These are phyloP conservation scores for Eleusine indica DNA, from an alignment of 176 grass and related monocot species.

Conservation along the genomic window DNA sequence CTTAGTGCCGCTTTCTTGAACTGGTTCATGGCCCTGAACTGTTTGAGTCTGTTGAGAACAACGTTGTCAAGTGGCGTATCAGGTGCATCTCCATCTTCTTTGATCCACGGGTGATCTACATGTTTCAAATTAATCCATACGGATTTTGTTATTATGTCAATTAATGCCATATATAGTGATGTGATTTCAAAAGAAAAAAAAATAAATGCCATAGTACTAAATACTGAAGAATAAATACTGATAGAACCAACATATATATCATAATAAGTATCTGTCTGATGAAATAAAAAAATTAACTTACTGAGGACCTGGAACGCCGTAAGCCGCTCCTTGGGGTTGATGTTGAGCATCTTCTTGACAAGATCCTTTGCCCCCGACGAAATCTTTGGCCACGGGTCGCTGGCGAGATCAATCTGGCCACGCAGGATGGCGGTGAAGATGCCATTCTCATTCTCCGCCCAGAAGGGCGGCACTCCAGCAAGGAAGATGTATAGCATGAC, in stretches of 20 bases:
- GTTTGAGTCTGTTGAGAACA: conserved; percentile 65
- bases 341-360: conserved; percentile 56
- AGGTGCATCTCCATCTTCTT: conserved; percentile 72
- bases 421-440: conserved; percentile 61
- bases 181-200: too few species aligned
- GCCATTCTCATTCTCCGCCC: conserved; percentile 64
- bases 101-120: conserved; percentile 79
- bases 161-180: neutral
- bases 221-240: too few species aligned
- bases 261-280: too few species aligned
- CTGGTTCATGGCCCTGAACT: conserved; percentile 72
- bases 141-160: neutral
- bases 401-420: conserved; percentile 47
- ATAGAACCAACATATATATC: too few species aligned
- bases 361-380: conserved; percentile 54
- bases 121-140: conserved; percentile 10
- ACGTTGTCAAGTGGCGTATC: conserved; percentile 65
- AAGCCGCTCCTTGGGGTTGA: conserved; percentile 56
- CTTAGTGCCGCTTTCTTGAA: conserved; percentile 68
- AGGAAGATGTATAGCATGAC: conserved; percentile 95
- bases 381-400: conserved; percentile 58
- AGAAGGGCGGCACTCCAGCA: conserved; percentile 77
- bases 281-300: conserved; percentile 21
- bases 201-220: too few species aligned
- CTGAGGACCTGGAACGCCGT: conserved; percentile 66